Base-by-base conservation (phyloP, 169 alveolate species). In the Babesia ovis region DNA sequence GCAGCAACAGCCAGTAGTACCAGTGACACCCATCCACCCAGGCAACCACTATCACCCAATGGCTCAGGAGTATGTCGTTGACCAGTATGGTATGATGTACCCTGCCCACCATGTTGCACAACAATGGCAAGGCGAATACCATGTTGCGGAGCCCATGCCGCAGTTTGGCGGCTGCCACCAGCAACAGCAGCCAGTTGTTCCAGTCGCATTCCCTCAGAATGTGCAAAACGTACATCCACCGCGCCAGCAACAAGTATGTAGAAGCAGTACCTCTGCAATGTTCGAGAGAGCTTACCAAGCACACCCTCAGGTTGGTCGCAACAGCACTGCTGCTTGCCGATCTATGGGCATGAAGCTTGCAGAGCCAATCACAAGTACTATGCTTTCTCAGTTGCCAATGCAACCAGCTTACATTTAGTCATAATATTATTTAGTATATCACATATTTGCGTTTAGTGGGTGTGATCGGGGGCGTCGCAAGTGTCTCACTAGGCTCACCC, bases 251-350 rank as follows among this genome's bases (percentile, higher is more conserved):
- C 27, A 50, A 46, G 48, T 12, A 8, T 45, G 50, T 8, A 9
- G 74, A 23, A 64, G 74, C 74, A 64, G 16, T 50, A 64, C 74
- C 22, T 43, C 74, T 12, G 20, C 74, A 23, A 46, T 64, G 74
- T 31, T 48, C 31, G 50, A 64, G 32, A 48, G 31, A 27, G 9
- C 23, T 5, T 11, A 23, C n/a, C 37, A n/a, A 0, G 16, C 39
- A 34, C 50, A 16, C n/a, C 74, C 43, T 12, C 20, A n/a, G 25
- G 64, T 48, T 3, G 43, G 27, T n/a, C 74, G 74, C 51, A 20
- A 43, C 61, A 64, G 42, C 62, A 64, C 74, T 9, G 34, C 57
- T 5, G 41, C 74, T 18, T 64, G 74, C 51, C 4, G 39, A 23
- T 61, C 34, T 54, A 9, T 39, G 27, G 61, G 50, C 39, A 3